Evolutionary conservation across 768 basidiomycete genomes (phyloP), one percentile per base, ranked within the genome.

Genomic region (Suillus alpinus): DNA sequence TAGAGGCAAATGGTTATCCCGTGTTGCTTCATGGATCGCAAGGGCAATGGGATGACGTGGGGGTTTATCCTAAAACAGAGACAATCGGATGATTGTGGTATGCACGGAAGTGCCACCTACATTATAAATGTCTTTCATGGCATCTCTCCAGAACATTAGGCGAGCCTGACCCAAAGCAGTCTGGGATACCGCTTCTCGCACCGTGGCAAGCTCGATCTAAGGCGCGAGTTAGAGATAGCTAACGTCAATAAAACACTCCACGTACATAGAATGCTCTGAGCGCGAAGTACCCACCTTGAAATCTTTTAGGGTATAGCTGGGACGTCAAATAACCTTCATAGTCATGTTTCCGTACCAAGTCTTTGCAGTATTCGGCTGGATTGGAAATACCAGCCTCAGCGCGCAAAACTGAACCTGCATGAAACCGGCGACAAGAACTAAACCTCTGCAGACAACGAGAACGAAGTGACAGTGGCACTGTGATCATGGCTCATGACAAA

Each of bases 81-180:
- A 71, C 51, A 59, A 50, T 62, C 47, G 67, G 53, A 64, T 61
- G n/a, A 50, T 18, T 43, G 20, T 9, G 29, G 34, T 55, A 40
- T 53, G 36, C 41, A 50, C 14, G 18, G 16, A 36, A 58, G 31
- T 81, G 71, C 67, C 49, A 69, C 73, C 61, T 53, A 89, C 92
- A 69, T 88, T 82, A 67, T 77, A 77, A 23, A 92, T 83, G 51
- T 76, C 81, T 67, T 86, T 89, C 31, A 94, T 68, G 13, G 89
- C 86, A 68, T 95, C 91, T 66, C 85, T 83, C 92, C 92, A 95
- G 71, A 94, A 94, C 70, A 93, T 87, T 78, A 92, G 83, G 64
- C 91, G 81, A 82, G 93, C 91, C 70, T 86, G 84, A n/a, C 91
- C 92, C 59, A 94, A 85, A 41, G 82, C 78, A 39, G 83, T 70